These are phyloP conservation scores for Penicillium pulvis DNA, from an alignment of 495 filamentous ascomycete species.

Conservation along the genomic window DNA sequence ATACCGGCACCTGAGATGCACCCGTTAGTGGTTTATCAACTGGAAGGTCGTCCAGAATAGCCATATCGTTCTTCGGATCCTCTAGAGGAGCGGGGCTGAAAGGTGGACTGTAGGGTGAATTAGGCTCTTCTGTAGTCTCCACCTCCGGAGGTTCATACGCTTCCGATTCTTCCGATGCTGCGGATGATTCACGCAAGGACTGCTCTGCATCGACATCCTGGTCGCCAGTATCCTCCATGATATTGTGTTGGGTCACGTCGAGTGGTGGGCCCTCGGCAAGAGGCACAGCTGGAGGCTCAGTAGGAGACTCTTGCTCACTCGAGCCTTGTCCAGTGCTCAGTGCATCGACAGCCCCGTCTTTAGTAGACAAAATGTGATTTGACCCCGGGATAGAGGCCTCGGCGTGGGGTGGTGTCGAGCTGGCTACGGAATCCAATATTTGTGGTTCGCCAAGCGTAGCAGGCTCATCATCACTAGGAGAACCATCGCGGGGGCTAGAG, in stretches of 20 bases:
- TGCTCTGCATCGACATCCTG: conserved; percentile 10
- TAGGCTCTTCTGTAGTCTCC: conserved; percentile 31
- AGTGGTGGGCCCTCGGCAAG: not conserved
- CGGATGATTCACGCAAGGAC: conserved; percentile 31
- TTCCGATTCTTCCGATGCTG: conserved; percentile 45
- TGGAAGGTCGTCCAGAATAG: conserved; percentile 18
- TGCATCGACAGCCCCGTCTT: not conserved
- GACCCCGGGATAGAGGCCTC: not conserved
- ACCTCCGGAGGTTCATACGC: conserved; percentile 64
- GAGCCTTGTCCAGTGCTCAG: not conserved
- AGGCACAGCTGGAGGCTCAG: not conserved
- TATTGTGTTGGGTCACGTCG: not conserved
- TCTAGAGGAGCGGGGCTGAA: conserved; percentile 39
- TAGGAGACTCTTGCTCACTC: not conserved
- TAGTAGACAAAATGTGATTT: conserved; percentile 3
- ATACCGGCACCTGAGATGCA: conserved; percentile 30
- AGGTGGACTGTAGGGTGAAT: conserved; percentile 40
- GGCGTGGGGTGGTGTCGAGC: not conserved
- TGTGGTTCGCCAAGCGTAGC: not conserved
- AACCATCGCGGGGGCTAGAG: conserved; percentile 1
- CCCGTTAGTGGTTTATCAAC: conserved; percentile 36
- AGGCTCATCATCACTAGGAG: conserved; percentile 15
- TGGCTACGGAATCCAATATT: not conserved
- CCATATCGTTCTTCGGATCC: conserved; percentile 13
- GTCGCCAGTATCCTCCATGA: not conserved